Evolutionary conservation across 208 protist species (phyloP).

Genomic region (Trichomonas vaginalis): DNA sequence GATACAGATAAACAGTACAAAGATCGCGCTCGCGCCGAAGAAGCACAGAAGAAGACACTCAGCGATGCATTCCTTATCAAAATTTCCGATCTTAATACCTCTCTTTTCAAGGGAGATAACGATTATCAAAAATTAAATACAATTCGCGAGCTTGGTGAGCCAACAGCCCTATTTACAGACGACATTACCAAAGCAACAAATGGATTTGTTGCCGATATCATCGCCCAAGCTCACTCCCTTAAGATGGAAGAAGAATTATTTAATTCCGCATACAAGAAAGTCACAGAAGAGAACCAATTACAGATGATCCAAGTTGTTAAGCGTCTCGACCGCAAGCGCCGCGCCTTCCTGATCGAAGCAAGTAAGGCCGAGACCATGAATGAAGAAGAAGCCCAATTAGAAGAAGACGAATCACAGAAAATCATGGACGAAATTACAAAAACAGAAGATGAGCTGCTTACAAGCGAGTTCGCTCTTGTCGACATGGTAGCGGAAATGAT

Average conservation of each 20-base stretch:
- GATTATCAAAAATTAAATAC: not conserved
- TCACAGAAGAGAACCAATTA: not conserved
- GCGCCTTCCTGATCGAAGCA: not conserved
- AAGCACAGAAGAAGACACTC: not conserved
- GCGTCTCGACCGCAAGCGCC: not conserved
- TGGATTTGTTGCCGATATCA: not conserved
- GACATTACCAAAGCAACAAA: not conserved
- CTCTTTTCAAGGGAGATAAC: not conserved
- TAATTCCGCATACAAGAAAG: not conserved
- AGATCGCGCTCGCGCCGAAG: not conserved
- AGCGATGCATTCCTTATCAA: not conserved
- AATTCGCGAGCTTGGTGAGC: not conserved
- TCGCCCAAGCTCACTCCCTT: not conserved
- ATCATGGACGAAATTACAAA: not conserved
- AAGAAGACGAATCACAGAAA: not conserved
- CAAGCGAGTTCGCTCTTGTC: not conserved
- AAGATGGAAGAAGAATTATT: not conserved
- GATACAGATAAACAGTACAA: not conserved
- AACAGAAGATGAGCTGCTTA: not conserved
- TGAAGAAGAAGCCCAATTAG: not conserved
- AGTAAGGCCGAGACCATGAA: not conserved
- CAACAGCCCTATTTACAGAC: not conserved
- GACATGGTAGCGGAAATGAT: constrained; percentile 1
- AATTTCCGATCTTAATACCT: not conserved
- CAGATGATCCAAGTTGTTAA: constrained; percentile 9